These are phyloP conservation scores for Gastrolobium bilobum DNA, from an alignment of 306 rosid species.

Conservation along the genomic window DNA sequence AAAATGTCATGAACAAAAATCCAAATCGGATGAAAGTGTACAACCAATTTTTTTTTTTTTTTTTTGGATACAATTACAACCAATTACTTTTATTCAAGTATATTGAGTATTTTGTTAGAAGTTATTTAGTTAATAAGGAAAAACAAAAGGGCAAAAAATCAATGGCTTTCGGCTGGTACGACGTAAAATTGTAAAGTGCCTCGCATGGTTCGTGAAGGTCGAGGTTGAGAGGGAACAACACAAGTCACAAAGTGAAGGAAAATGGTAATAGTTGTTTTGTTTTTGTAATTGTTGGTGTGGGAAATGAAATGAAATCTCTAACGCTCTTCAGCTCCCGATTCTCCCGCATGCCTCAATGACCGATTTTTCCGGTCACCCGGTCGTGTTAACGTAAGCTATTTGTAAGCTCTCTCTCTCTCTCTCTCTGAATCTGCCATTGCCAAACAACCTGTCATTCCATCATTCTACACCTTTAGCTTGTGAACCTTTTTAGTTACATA, in stretches of 20 bases:
- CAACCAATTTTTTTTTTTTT: too few relatives aligned
- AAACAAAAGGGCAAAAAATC: not conserved
- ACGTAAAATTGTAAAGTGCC: too few relatives aligned
- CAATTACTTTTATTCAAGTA: too few relatives aligned
- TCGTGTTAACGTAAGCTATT: slow-evolving; percentile 59
- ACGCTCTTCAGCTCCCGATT: slow-evolving; percentile 58
- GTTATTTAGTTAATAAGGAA: not conserved
- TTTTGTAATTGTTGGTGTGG: slow-evolving; percentile 42
- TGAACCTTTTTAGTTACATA: slow-evolving; percentile 16
- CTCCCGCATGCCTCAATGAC: slow-evolving; percentile 64
- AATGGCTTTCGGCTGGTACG: not conserved
- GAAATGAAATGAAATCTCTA: slow-evolving; percentile 46
- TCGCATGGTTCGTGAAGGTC: not conserved
- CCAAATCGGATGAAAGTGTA: too few relatives aligned
- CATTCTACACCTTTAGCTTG: slow-evolving; percentile 50
- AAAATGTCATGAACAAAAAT: too few relatives aligned
- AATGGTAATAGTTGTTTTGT: not conserved
- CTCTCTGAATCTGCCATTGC: slow-evolving; percentile 53
- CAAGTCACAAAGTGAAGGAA: not conserved
- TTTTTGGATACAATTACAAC: too few relatives aligned
- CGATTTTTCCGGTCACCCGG: slow-evolving; percentile 68
- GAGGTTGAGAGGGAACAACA: not conserved
- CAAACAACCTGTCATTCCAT: slow-evolving; percentile 36
- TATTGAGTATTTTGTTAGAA: too few relatives aligned
- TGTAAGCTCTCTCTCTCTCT: slow-evolving; percentile 61